Evolutionary conservation across 2,329 filamentous ascomycete species (phyloP).

Genomic region (Graphilbum ipis-grandicollis): DNA sequence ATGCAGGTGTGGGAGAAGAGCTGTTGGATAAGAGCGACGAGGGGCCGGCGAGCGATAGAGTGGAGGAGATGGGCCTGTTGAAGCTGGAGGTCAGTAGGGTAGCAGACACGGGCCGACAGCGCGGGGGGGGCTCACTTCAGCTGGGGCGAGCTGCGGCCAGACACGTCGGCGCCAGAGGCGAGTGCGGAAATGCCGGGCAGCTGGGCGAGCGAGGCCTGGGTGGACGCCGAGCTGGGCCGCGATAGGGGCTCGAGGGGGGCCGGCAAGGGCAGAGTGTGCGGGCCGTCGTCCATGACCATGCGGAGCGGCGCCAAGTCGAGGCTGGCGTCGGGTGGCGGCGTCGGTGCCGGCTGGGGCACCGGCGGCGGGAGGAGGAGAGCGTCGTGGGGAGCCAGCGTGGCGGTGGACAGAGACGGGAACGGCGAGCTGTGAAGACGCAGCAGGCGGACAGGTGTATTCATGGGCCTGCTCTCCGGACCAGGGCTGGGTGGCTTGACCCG

Average conservation of each 20-base stretch:
- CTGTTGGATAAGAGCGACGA: not conserved
- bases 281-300: constrained; percentile 19
- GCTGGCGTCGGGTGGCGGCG: not conserved
- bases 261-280: constrained; percentile 21
- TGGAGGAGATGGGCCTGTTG: not conserved
- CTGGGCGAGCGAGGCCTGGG: constrained; percentile 25
- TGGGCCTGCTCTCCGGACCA: too few relatives aligned
- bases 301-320: constrained; percentile 3
- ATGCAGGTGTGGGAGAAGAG: constrained; percentile 1
- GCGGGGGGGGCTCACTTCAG: constrained; percentile 22
- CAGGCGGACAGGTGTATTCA: too few relatives aligned
- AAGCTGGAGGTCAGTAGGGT: not conserved
- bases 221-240: constrained; percentile 30
- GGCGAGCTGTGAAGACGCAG: too few relatives aligned
- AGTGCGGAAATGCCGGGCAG: constrained; percentile 28
- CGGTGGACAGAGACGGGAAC: not conserved
- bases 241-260: constrained; percentile 28
- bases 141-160: constrained; percentile 24
- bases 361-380: not conserved
- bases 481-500: too few relatives aligned
- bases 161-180: constrained; percentile 19
- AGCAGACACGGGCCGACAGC: not conserved
- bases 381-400: constrained; percentile 1
- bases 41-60: not conserved
- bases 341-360: not conserved